Conservation (phyloP, 306 rosid genomes). For the Pyrus pyrifolia region DNA sequence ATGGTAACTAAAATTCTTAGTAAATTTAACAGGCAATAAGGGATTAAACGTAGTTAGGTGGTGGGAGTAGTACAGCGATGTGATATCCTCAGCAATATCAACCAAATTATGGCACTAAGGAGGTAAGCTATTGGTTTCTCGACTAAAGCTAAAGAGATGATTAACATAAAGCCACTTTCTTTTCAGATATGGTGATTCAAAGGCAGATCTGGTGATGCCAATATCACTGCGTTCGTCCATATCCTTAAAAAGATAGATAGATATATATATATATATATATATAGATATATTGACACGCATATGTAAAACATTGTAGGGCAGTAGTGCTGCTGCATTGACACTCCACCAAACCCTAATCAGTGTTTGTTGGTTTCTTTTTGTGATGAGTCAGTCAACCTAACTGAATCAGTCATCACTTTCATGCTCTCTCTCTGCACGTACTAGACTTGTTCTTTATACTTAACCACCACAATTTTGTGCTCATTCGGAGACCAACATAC, state of each 20-base stretch:
- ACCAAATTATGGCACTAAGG: constrained; percentile 1
- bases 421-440: background rate
- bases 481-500: too few species aligned
- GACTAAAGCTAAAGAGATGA: background rate
- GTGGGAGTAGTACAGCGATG: background rate
- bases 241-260: background rate
- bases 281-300: background rate
- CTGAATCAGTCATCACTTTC: background rate
- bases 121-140: constrained; percentile 2
- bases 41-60: background rate
- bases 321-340: background rate
- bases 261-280: background rate
- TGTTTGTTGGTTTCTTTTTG: background rate
- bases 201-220: constrained; percentile 8
- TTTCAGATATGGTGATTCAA: constrained; percentile 4
- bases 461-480: too few species aligned
- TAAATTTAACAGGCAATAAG: too few species aligned
- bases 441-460: background rate
- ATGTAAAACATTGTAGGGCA: background rate
- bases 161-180: constrained; percentile 6
- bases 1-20: too few species aligned
- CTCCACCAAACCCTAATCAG: background rate
- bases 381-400: background rate
- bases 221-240: background rate
- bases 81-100: background rate